A percentile compares a stretch with the other conserved stretches of the same genome.
Evolutionary conservation across 2,329 filamentous ascomycete genomes (phyloP).

Genomic region (Fusarium torreyae): DNA sequence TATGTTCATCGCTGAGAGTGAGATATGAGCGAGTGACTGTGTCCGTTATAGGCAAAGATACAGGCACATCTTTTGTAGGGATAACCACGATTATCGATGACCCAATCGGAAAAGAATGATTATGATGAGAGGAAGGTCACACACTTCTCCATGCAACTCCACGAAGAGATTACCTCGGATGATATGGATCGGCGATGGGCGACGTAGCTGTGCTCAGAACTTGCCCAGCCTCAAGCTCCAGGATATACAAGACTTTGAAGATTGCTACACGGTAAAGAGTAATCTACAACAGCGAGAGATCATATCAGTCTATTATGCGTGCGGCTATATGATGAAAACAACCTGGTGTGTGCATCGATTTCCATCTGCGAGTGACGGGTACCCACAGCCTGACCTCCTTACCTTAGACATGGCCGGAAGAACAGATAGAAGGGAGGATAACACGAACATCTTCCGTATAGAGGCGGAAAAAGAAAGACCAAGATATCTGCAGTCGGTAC

Average conservation of each 20-base stretch:
- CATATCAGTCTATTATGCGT: neutral
- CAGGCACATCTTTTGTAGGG: constrained; percentile 20
- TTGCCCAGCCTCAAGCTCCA: neutral
- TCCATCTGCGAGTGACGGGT: neutral
- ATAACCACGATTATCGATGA: constrained; percentile 1
- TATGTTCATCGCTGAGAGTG: neutral
- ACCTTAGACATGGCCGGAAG: neutral
- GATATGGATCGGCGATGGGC: constrained; percentile 4
- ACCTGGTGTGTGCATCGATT: neutral
- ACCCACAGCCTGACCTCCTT: neutral
- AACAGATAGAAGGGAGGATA: neutral
- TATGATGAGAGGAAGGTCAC: neutral
- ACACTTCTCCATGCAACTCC: neutral
- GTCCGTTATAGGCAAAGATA: constrained; percentile 15
- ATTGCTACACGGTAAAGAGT: neutral
- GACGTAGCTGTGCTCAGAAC: neutral
- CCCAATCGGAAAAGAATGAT: constrained; percentile 22
- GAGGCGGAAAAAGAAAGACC: neutral
- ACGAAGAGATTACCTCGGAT: neutral
- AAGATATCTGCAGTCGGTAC: neutral
- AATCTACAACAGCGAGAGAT: neutral
- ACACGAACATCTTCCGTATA: neutral
- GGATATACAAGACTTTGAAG: neutral
- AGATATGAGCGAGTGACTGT: neutral
- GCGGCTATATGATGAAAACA: neutral